These are phyloP conservation scores for Xylaria sp. DNA, from an alignment of 495 filamentous ascomycete genomes.

Conservation along the genomic window DNA sequence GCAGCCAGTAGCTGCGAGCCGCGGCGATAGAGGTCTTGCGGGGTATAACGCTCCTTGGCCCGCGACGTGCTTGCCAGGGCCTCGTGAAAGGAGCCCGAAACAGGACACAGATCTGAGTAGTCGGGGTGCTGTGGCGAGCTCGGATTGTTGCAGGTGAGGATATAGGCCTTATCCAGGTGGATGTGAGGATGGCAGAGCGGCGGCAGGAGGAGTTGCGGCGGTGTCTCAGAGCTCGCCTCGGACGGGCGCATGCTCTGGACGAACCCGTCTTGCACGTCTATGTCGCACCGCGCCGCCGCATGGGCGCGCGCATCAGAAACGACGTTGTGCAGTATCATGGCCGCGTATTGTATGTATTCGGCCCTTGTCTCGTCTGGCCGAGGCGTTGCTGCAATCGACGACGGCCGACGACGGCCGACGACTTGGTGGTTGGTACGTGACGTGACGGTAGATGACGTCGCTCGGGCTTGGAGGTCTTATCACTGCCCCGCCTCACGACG, in stretches of 20 bases:
- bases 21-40: conserved; percentile 64
- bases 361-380: no score
- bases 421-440: neutral
- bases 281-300: conserved; percentile 23
- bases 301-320: conserved; percentile 15
- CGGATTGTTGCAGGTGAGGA: conserved; percentile 53
- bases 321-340: conserved; percentile 29
- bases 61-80: conserved; percentile 65
- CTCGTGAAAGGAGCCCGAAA: conserved; percentile 68
- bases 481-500: no score
- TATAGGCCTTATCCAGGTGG: conserved; percentile 78
- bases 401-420: neutral
- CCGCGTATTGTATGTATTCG: neutral
- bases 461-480: conserved; percentile 1
- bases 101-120: conserved; percentile 65
- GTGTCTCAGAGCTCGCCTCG: conserved; percentile 16
- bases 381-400: no score
- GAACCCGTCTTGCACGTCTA: conserved; percentile 33
- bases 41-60: conserved; percentile 68
- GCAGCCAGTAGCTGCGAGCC: conserved; percentile 72
- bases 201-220: conserved; percentile 56
- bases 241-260: conserved; percentile 29
- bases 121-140: conserved; percentile 45
- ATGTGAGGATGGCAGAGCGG: conserved; percentile 77
- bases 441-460: conserved; percentile 13